A percentile compares a stretch with the other conserved stretches of the same genome.
Evolutionary conservation across 2,329 filamentous ascomycete species (phyloP).

Genomic region (Ophiostoma ips): DNA sequence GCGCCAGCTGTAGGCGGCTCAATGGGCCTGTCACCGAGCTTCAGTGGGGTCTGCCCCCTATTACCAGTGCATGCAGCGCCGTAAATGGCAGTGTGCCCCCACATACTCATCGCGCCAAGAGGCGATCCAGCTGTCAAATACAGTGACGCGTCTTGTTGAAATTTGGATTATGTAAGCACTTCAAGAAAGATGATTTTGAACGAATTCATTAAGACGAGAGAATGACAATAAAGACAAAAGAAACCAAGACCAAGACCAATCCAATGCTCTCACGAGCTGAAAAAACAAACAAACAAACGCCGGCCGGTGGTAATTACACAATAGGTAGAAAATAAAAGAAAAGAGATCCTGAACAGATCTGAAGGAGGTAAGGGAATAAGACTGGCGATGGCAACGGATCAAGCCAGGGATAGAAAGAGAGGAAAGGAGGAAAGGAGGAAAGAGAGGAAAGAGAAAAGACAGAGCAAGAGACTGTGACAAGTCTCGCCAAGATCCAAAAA

Average conservation of each 20-base stretch:
- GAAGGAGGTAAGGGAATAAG: neutral
- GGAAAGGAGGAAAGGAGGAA: neutral
- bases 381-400: too few species aligned
- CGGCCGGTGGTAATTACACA: neutral
- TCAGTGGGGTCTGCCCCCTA: neutral
- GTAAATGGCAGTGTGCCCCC: neutral
- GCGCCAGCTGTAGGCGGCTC: too few species aligned
- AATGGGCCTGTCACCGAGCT: neutral
- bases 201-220: neutral
- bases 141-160: neutral
- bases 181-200: too few species aligned
- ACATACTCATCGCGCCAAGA: neutral
- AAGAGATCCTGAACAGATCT: neutral
- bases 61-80: neutral
- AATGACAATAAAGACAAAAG: neutral
- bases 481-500: neutral
- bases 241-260: neutral
- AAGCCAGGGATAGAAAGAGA: neutral
- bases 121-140: neutral
- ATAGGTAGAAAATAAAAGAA: neutral
- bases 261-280: neutral
- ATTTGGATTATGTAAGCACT: neutral
- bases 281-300: conserved; percentile 1
- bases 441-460: neutral
- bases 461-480: neutral